phyloP scores from a whole-genome alignment of 1,139 yeast species.

The Suhomyces choctaworum region DNA sequence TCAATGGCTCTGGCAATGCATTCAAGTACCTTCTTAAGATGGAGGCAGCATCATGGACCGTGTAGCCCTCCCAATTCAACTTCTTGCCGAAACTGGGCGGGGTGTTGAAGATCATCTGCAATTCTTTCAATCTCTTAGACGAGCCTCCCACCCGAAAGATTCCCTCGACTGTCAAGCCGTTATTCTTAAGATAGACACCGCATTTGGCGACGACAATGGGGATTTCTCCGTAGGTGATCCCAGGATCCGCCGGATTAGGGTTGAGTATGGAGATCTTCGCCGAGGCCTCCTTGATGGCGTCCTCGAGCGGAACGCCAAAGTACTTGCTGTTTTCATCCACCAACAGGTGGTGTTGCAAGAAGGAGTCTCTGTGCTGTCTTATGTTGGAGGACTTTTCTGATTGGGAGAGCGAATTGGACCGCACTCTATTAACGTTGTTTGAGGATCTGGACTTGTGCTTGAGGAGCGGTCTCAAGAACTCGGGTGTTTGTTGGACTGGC shows the following conservation, averaged over 20 bases:
- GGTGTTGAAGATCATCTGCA: constrained; percentile 78
- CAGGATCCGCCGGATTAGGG: constrained; percentile 48
- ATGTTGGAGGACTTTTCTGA: constrained; percentile 37
- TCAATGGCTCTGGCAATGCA: constrained; percentile 87
- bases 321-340: constrained; percentile 56
- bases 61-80: constrained; percentile 87
- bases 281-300: constrained; percentile 71
- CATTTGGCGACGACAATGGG: constrained; percentile 96
- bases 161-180: constrained; percentile 80
- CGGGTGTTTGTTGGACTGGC: constrained; percentile 19
- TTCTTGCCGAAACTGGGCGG: constrained; percentile 91
- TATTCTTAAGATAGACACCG: constrained; percentile 78
- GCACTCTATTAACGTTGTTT: constrained; percentile 45
- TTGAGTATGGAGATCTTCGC: constrained; percentile 69
- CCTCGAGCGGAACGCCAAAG: constrained; percentile 80
- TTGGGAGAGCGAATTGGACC: constrained; percentile 39
- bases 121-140: constrained; percentile 79
- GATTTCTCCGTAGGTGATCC: constrained; percentile 71
- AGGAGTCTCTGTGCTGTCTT: constrained; percentile 58
- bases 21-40: constrained; percentile 81
- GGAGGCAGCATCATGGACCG: constrained; percentile 98
- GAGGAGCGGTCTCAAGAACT: constrained; percentile 47
- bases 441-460: constrained; percentile 53
- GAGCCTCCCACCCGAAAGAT: constrained; percentile 94
- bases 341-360: constrained; percentile 46